Percentiles rank a stretch among this genome's conserved stretches.
Conservation (phyloP, 2,329 filamentous ascomycete genomes). For the Alternaria ethzedia region DNA sequence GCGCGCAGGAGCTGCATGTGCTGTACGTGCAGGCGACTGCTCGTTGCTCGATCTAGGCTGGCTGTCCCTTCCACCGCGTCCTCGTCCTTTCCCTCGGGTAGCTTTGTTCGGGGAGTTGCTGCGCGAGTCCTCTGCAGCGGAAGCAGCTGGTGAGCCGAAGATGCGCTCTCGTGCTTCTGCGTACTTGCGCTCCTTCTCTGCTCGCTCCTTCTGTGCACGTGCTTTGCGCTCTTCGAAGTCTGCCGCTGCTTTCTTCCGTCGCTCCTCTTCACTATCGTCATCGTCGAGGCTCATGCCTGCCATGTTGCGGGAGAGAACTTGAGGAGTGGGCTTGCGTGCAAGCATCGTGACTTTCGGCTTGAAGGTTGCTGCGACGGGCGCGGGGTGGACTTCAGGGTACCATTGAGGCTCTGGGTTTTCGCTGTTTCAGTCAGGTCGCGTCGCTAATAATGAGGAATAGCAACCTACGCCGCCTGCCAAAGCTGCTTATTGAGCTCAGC, state of each 20-base stretch:
- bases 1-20: constrained; percentile 45
- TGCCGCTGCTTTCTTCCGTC: constrained; percentile 65
- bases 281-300: constrained; percentile 55
- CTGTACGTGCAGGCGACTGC: constrained; percentile 42
- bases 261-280: constrained; percentile 70
- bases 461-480: constrained; percentile 83
- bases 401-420: constrained; percentile 77
- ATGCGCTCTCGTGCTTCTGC: constrained; percentile 87
- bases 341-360: constrained; percentile 85
- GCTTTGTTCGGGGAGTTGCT: constrained; percentile 44
- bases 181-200: constrained; percentile 90
- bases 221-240: constrained; percentile 78
- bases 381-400: constrained; percentile 71
- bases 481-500: constrained; percentile 82
- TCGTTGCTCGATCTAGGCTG: constrained; percentile 48
- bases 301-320: constrained; percentile 65
- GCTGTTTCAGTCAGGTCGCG: constrained; percentile 51
- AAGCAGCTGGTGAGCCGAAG: constrained; percentile 67
- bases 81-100: constrained; percentile 46
- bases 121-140: constrained; percentile 44
- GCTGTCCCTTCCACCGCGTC: constrained; percentile 46
- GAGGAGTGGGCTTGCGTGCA: constrained; percentile 75
- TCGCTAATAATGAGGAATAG: not conserved
- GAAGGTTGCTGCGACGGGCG: constrained; percentile 73
- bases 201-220: constrained; percentile 78